Evolutionary conservation across 192 early-diverging fungal genomes (phyloP).

Genomic region (Entomortierella chlamydospora): DNA sequence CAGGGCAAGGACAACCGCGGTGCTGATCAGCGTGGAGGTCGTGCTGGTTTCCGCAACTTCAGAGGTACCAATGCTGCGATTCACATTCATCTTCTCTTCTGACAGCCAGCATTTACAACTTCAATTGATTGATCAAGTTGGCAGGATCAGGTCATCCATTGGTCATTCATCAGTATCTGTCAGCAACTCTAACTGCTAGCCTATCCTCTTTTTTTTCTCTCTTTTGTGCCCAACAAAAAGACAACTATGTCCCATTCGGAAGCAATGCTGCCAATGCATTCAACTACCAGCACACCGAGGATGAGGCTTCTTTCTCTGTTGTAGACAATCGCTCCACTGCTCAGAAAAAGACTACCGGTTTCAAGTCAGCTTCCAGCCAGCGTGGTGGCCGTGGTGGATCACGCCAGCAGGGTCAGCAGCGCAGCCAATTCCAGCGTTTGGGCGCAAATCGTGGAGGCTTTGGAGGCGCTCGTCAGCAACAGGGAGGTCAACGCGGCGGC

Average conservation of each 20-base stretch:
- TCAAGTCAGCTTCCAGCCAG: constrained; percentile 58
- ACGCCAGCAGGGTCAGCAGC: constrained; percentile 57
- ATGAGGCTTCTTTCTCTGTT: constrained; percentile 96
- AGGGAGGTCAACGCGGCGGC: constrained; percentile 47
- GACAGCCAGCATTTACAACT: too few relatives aligned
- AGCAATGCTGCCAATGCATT: constrained; percentile 86
- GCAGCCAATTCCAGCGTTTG: constrained; percentile 49
- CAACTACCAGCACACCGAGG: constrained; percentile 88
- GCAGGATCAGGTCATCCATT: too few relatives aligned
- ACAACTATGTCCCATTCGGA: constrained; percentile 86
- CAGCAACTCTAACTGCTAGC: background rate
- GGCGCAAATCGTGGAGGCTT: constrained; percentile 57
- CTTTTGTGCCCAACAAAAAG: constrained; percentile 15
- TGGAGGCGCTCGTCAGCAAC: constrained; percentile 43
- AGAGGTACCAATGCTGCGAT: constrained; percentile 25
- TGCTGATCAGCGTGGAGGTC: constrained; percentile 58
- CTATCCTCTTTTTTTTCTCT: background rate
- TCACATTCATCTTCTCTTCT: background rate
- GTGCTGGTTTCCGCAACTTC: constrained; percentile 55
- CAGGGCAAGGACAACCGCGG: constrained; percentile 68
- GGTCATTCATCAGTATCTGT: background rate
- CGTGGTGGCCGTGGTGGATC: constrained; percentile 61
- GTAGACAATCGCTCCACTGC: constrained; percentile 82
- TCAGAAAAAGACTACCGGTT: constrained; percentile 70
- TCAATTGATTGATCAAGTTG: background rate